A percentile compares a stretch with the other conserved stretches of the same genome.
Conservation (phyloP, 148 eudicot genomes). For the Dianthus caryophyllus region DNA sequence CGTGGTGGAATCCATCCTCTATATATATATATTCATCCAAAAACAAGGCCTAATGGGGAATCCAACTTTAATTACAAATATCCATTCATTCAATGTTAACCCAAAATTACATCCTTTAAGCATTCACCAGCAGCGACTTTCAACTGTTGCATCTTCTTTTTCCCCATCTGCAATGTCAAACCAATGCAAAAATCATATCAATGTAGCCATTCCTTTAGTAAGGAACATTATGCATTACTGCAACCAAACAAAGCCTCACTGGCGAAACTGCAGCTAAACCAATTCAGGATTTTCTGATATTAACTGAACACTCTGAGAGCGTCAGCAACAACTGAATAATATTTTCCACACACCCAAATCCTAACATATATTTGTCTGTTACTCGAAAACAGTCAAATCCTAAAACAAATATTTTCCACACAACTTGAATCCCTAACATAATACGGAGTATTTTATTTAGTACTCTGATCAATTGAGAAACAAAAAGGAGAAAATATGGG, state of each 20-base stretch:
- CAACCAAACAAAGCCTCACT: too few relatives aligned
- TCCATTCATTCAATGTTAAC: slow-evolving; percentile 22
- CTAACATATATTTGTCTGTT: background rate
- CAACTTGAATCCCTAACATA: background rate
- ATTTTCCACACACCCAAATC: too few relatives aligned
- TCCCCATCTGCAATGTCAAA: slow-evolving; percentile 47
- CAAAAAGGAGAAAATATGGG: background rate
- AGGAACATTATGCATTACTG: too few relatives aligned
- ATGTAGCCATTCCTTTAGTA: background rate
- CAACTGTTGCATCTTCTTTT: slow-evolving; percentile 56
- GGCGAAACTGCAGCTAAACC: too few relatives aligned
- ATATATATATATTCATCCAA: slow-evolving; percentile 6
- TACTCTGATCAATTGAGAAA: background rate
- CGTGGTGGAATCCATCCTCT: background rate
- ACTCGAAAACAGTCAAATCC: background rate
- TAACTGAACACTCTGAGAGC: background rate
- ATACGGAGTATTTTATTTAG: background rate
- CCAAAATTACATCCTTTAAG: slow-evolving; percentile 44
- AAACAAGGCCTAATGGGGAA: background rate
- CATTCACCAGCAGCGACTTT: slow-evolving; percentile 50
- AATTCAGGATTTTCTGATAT: background rate
- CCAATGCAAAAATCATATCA: slow-evolving; percentile 5
- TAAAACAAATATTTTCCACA: too few relatives aligned
- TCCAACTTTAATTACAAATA: slow-evolving; percentile 3
- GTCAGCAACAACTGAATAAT: background rate